A percentile compares a stretch with the other conserved stretches of the same genome.
Evolutionary conservation across 2,329 filamentous ascomycete genomes (phyloP).

Genomic region (Beauveria asiatica): DNA sequence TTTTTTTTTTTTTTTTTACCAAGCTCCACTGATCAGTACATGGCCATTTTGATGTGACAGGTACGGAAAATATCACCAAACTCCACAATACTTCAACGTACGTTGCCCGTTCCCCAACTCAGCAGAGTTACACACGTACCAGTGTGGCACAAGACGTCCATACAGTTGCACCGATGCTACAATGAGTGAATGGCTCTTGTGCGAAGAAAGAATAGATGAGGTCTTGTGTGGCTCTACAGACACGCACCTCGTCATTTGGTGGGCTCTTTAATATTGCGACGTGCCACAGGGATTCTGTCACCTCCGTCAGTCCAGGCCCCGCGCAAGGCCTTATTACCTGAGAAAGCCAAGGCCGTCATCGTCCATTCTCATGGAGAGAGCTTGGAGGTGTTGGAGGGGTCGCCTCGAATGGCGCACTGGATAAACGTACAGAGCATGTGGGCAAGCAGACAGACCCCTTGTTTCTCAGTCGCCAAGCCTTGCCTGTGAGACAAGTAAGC

Average conservation of each 20-base stretch:
- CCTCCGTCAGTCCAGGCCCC: not conserved
- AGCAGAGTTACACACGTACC: not conserved
- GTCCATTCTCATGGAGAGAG: not conserved
- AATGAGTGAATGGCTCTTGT: not conserved
- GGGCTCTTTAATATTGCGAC: not conserved
- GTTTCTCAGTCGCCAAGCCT: not conserved
- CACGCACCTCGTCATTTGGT: not conserved
- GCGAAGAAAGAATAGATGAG: not conserved
- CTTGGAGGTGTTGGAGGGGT: not conserved
- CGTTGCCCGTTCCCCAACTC: constrained; percentile 3
- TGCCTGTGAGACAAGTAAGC: not conserved
- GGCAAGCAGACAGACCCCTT: not conserved
- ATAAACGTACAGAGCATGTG: not conserved
- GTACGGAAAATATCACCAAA: not conserved
- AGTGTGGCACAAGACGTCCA: not conserved
- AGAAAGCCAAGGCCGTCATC: constrained; percentile 1
- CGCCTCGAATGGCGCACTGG: not conserved
- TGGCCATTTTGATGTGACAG: not conserved
- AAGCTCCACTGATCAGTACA: not conserved
- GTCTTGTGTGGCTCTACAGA: not conserved
- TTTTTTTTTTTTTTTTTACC: not conserved
- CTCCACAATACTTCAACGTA: constrained; percentile 9
- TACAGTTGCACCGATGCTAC: not conserved
- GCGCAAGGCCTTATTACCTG: not conserved
- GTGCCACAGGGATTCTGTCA: not conserved